Base-by-base conservation (phyloP, 345 rosid genomes). In the Salix purpurea region DNA sequence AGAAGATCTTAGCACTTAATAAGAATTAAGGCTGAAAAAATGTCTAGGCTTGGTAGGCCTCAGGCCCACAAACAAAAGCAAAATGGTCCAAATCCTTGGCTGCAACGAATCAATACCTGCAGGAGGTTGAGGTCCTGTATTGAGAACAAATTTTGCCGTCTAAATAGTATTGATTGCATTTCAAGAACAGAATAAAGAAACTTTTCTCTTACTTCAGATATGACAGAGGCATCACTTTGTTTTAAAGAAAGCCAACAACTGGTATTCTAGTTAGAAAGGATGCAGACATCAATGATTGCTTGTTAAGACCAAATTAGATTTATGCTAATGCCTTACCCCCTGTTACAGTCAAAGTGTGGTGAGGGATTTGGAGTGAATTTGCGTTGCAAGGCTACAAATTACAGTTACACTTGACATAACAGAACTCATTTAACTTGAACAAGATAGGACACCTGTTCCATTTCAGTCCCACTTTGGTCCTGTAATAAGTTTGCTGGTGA, bases 211-310 rank as follows among this genome's bases (percentile, higher is more conserved):
- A 62, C 76, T 74, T 74, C 28, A 28, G 39, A 72, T 26, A 68
- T 64, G 78, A 77, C 70, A 40, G 68, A 74, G 46, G 80, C 78
- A 72, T 78, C 72, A 46, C 84, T 80, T 80, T 69, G 77, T 77
- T 78, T 71, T 5, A 36, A 80, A 74, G 83, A 68, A 60, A 74
- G 8, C 56, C 42, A 73, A n/a, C 56, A 23, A 74, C 76, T 34
- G 14, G 6, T 60, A 23, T 78, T 73, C 19, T 54, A 54, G 21
- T 78, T 30, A 66, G 36, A 77, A 44, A 77, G 74, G 54, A 36
- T 42, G 74, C 26, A 67, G n/a, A 56, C 24, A 60, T 60, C n/a
- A 69, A 50, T 52, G 56, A 36, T 50, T 64, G 80, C 75, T 52
- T 77, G 71, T 24, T 54, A 67, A 37, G 60, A 78, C 72, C 73